Evolutionary conservation across 2,329 filamentous ascomycete genomes (phyloP).

Genomic region (Paraphaeosphaeria minitans): DNA sequence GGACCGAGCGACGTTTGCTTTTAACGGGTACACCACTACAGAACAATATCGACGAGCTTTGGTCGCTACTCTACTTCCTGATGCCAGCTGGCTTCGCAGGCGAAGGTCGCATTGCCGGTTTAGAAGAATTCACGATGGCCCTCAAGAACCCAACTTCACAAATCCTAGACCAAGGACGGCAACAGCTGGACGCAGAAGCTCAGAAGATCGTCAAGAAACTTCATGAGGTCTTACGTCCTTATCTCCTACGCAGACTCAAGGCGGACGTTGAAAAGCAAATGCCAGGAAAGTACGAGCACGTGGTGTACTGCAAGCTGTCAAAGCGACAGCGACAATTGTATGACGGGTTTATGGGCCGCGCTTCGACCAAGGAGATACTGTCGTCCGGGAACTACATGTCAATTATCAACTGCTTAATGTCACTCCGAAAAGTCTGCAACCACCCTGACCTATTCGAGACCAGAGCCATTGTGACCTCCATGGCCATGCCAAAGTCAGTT

Average conservation of each 20-base stretch:
- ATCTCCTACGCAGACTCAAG: conserved; percentile 87
- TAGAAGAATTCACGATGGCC: conserved; percentile 96
- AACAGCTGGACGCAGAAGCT: conserved; percentile 93
- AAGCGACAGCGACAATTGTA: conserved; percentile 95
- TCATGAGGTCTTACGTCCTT: conserved; percentile 91
- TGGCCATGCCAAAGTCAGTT: conserved; percentile 84
- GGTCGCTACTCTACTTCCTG: conserved; percentile 95
- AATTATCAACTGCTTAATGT: conserved; percentile 98
- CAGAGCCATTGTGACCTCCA: conserved; percentile 93
- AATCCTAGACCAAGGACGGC: conserved; percentile 91
- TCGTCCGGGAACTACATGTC: conserved; percentile 94
- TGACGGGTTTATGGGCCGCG: conserved; percentile 90
- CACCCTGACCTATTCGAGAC: conserved; percentile 97
- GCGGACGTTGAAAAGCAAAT: conserved; percentile 99
- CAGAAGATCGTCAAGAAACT: conserved; percentile 90
- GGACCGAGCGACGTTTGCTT: conserved; percentile 83
- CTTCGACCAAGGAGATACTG: conserved; percentile 86
- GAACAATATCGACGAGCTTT: conserved; percentile 95
- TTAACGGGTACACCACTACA: conserved; percentile 94
- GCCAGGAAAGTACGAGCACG: conserved; percentile 96
- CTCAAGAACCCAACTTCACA: conserved; percentile 95
- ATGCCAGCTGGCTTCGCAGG: conserved; percentile 88
- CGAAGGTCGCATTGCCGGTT: conserved; percentile 86
- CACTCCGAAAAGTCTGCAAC: conserved; percentile 96
- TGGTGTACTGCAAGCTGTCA: conserved; percentile 92